Conservation (phyloP, 345 rosid genomes). For the Ceriops zippeliana region DNA sequence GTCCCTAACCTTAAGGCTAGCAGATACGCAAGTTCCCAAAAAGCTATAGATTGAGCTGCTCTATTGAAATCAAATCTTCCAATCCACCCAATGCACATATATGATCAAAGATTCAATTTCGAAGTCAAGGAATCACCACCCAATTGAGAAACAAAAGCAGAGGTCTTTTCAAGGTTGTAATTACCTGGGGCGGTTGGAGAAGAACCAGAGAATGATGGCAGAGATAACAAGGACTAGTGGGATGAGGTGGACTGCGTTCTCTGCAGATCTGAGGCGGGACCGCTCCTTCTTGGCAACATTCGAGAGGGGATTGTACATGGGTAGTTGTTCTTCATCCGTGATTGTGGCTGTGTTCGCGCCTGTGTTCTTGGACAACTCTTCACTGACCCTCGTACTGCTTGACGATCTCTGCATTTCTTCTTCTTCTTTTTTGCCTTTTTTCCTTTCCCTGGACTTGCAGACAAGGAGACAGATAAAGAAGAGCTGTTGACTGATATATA, state of each 20-base stretch:
- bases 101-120: too few species aligned
- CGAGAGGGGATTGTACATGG: constrained; percentile 63
- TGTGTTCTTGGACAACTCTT: constrained; percentile 29
- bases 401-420: constrained; percentile 60
- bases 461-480: background rate
- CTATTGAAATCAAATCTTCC: too few species aligned
- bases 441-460: background rate
- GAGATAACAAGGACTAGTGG: constrained; percentile 63
- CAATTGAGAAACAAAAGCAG: too few species aligned
- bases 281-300: constrained; percentile 58
- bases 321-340: constrained; percentile 37
- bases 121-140: too few species aligned
- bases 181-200: constrained; percentile 48
- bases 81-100: too few species aligned
- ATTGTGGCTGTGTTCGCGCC: constrained; percentile 21
- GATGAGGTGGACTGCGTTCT: constrained; percentile 70
- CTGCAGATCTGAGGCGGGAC: constrained; percentile 57
- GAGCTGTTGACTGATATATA: too few species aligned
- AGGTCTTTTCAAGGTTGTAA: background rate
- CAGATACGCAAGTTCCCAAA: background rate
- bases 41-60: too few species aligned
- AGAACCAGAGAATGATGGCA: constrained; percentile 72
- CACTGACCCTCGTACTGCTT: constrained; percentile 42
- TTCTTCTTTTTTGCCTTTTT: constrained; percentile 2
- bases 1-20: background rate